Evolutionary conservation across 1,284 basidiomycete species (phyloP).

Genomic region (Ustilago shanxiensis): DNA sequence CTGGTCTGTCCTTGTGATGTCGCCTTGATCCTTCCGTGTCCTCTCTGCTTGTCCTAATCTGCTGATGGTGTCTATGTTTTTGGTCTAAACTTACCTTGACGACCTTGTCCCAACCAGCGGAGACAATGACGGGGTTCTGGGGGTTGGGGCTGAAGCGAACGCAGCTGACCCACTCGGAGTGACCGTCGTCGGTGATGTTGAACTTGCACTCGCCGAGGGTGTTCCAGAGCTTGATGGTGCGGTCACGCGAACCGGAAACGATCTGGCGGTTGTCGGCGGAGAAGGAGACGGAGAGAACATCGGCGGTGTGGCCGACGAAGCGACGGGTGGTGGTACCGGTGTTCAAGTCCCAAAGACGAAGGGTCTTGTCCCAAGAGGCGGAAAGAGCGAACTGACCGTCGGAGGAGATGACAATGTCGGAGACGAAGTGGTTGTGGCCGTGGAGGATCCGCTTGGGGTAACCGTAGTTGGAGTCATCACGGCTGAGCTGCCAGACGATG

Average conservation of each 20-base stretch:
- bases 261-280: conserved; percentile 78
- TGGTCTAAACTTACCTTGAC: conserved; percentile 84
- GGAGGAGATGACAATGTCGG: conserved; percentile 88
- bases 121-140: conserved; percentile 97
- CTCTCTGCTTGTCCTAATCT: conserved; percentile 58
- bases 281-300: conserved; percentile 82
- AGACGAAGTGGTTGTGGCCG: conserved; percentile 99
- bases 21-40: conserved; percentile 7
- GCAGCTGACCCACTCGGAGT: conserved; percentile 85
- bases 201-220: conserved; percentile 99
- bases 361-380: conserved; percentile 99
- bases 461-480: conserved; percentile 78
- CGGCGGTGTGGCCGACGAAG: conserved; percentile 97
- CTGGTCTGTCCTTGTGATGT: not conserved
- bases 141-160: conserved; percentile 99
- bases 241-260: conserved; percentile 96
- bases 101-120: conserved; percentile 99
- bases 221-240: conserved; percentile 99
- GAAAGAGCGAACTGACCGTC: conserved; percentile 99
- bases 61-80: not conserved
- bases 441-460: conserved; percentile 88
- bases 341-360: conserved; percentile 88
- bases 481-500: conserved; percentile 99
- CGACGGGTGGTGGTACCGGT: conserved; percentile 73
- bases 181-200: conserved; percentile 99